Evolutionary conservation across 2,329 filamentous ascomycete genomes (phyloP), one percentile per base, ranked within the genome.

Genomic region (Sordariomycetes sp.): DNA sequence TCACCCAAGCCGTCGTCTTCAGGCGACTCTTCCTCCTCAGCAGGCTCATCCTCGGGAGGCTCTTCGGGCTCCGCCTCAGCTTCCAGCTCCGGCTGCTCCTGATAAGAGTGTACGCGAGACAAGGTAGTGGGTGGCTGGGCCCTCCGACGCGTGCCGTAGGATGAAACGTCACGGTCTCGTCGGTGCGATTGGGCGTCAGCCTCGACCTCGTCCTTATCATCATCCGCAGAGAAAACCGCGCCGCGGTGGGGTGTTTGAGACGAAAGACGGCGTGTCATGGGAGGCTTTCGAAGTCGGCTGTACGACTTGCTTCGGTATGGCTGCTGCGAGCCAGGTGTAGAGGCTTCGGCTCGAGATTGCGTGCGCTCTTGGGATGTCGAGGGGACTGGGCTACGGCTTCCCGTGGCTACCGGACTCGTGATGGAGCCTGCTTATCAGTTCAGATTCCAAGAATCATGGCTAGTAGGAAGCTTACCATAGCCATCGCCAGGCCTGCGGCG

Each of bases 161-260:
- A 46, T 37, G 53, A 50, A 24, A 49, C 46, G 11, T 46, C 51
- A 7, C 53, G 57, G 37, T 73, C 63, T 44, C 70, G 63, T 17
- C 15, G 10, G 3, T 20, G 15, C 14, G 21, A 12, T 39, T 56
- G 64, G 41, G 71, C 61, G 48, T 87, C 83, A 41, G 75, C 74
- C 50, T 85, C 79, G 15, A 94, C 77, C 57, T 95, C 90, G 43
- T 77, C 71, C 17, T 79, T 67, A 50, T 86, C 87, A 54, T 96
- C 90, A 52, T 96, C 88, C 31, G 86, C 86, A 0, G 88, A 95
- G 60, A 94, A 96, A 39, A 90, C 70, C 41, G 84, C 83, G 20
- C 88, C 85, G 35, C 86, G 81, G 52, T 90, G 77, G 3, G 86
- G 87, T 26, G 77, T 77, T 37, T 74, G 84, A 17, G 86, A 86